Base-by-base conservation (phyloP, 208 protist species). In the Trypanosomatidae sp. region DNA sequence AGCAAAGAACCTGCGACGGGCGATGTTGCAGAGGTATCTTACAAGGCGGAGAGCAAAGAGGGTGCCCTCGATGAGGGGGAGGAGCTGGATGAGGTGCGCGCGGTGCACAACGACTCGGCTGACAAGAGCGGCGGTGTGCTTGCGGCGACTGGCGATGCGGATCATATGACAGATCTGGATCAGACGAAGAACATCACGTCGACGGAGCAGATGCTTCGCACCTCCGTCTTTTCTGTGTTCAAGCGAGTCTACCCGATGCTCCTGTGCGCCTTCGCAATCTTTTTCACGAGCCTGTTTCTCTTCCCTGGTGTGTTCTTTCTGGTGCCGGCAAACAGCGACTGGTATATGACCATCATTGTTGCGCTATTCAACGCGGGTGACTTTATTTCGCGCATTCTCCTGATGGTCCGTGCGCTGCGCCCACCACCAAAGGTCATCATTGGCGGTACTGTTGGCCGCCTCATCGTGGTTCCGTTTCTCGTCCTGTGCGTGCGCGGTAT, bases 301-400 rank as follows among this genome's bases (percentile, higher is more conserved):
- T 96, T 95, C 69, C 92, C 92, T 17, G 91, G 90, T 55, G 75
- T 94, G 19, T 86, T 89, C 65, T 79, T 93, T 62, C 30, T 74
- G 17, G 79, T 93, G 3, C 65, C 79, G 46, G 73, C 25, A n/a
- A 62, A 65, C 36, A 59, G 69, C 44, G 62, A 44, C 43, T 95
- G 88, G 88, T 95, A 89, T 79, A 60, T 59, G 36, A 92, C 89
- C 15, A 46, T 91, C 50, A 73, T 94, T 33, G 73, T 86, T 17
- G 66, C 82, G 15, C 68, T 89, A 30, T 94, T 85, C 82, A 92
- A 93, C 69, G 62, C 79, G 22, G 84, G 85, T 59, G 91, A 95
- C 81, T 92, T 88, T 36, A 4, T 80, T 1, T 53, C 76, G 36
- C 85, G 91, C 22, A 69, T 90, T 56, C 3, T 88, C 5, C 68